These are phyloP conservation scores for Xylaria sp. DNA, from an alignment of 2,329 filamentous ascomycete genomes.

Conservation along the genomic window DNA sequence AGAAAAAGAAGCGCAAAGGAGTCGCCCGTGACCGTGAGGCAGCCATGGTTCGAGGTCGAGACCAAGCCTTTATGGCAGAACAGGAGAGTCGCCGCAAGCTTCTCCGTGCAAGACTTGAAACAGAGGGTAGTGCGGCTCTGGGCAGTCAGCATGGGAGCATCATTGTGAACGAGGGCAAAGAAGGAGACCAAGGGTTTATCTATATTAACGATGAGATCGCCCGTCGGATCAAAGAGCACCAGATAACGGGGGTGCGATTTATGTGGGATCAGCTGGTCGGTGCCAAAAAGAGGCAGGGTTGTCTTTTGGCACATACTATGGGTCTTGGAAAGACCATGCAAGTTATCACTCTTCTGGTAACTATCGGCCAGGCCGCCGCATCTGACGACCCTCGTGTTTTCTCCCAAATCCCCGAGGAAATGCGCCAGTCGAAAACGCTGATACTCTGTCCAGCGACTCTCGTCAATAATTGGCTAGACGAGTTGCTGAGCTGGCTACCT, in stretches of 20 bases:
- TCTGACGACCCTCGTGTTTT: slow-evolving; percentile 68
- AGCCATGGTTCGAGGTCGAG: slow-evolving; percentile 65
- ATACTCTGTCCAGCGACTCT: slow-evolving; percentile 81
- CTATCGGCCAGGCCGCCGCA: slow-evolving; percentile 72
- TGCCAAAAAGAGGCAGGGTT: slow-evolving; percentile 72
- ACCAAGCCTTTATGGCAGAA: slow-evolving; percentile 63
- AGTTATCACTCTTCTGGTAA: slow-evolving; percentile 82
- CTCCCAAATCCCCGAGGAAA: slow-evolving; percentile 73
- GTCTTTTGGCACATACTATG: slow-evolving; percentile 89
- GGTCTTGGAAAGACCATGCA: slow-evolving; percentile 94
- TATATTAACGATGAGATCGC: slow-evolving; percentile 74
- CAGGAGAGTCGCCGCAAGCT: slow-evolving; percentile 64
- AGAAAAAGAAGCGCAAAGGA: slow-evolving; percentile 56
- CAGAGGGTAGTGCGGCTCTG: slow-evolving; percentile 53
- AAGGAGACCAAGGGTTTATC: slow-evolving; percentile 68
- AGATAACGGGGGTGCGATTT: slow-evolving; percentile 84
- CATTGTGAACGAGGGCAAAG: slow-evolving; percentile 75
- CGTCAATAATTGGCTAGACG: slow-evolving; percentile 85
- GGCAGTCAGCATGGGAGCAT: slow-evolving; percentile 58
- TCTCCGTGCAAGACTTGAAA: slow-evolving; percentile 56
- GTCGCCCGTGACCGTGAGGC: slow-evolving; percentile 62
- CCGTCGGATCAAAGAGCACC: slow-evolving; percentile 77
- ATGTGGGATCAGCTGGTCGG: slow-evolving; percentile 87
- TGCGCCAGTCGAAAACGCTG: slow-evolving; percentile 73
- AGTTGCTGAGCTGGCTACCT: slow-evolving; percentile 77